A percentile compares a stretch with the other conserved stretches of the same genome.
phyloP scores from a whole-genome alignment of 73 alveolate species.

The Blepharisma stoltei region DNA sequence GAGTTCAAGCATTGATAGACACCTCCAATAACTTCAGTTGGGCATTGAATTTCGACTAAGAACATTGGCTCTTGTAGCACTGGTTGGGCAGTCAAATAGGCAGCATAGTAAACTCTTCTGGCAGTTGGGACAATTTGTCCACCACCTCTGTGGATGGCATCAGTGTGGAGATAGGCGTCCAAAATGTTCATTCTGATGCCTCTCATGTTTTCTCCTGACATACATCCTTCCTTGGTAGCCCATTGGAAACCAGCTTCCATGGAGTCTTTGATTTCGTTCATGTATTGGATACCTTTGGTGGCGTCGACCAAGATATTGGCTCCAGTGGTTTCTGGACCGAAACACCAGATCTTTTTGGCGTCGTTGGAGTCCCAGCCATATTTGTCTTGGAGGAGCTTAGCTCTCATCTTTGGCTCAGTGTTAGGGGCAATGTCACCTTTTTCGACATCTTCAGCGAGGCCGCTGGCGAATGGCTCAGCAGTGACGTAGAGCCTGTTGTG shows the following conservation, averaged over 20 bases:
- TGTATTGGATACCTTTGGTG: slow-evolving; percentile 92
- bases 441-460: slow-evolving; percentile 86
- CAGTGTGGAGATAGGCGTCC: slow-evolving; percentile 82
- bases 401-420: slow-evolving; percentile 89
- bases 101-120: slow-evolving; percentile 96
- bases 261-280: slow-evolving; percentile 96
- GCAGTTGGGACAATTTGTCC: slow-evolving; percentile 99
- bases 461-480: slow-evolving; percentile 91
- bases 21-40: slow-evolving; percentile 94
- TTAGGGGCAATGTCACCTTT: slow-evolving; percentile 69
- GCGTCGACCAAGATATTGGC: slow-evolving; percentile 93
- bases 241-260: slow-evolving; percentile 95
- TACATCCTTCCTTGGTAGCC: slow-evolving; percentile 97
- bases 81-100: slow-evolving; percentile 96
- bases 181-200: slow-evolving; percentile 95
- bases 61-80: slow-evolving; percentile 97
- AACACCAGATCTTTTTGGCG: slow-evolving; percentile 97
- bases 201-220: slow-evolving; percentile 98
- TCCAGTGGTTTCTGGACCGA: slow-evolving; percentile 97
- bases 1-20: slow-evolving; percentile 90
- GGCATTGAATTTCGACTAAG: slow-evolving; percentile 94
- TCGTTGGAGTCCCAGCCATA: slow-evolving; percentile 90
- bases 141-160: slow-evolving; percentile 98
- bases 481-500: slow-evolving; percentile 92
- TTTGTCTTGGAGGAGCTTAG: slow-evolving; percentile 81